These are phyloP conservation scores for Zymoseptoria pseudotritici DNA, from an alignment of 2,329 filamentous ascomycete species.

Conservation along the genomic window DNA sequence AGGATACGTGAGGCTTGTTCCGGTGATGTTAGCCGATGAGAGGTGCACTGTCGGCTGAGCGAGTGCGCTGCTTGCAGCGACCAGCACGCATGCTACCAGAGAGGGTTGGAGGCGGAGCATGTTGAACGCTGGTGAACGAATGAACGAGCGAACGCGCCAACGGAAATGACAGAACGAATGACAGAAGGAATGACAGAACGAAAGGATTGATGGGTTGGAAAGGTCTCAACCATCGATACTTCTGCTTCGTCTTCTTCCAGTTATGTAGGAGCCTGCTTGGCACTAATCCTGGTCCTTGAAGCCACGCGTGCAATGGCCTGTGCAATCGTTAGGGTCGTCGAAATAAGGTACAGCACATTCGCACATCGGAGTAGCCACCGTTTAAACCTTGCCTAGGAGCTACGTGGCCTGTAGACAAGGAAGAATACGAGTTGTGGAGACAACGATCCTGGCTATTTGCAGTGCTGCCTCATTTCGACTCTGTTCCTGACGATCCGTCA, in stretches of 20 bases:
- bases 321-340: neutral
- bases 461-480: neutral
- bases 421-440: neutral
- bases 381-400: too few species aligned
- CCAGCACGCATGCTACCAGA: neutral
- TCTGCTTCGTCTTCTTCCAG: neutral
- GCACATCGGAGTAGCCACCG: too few species aligned
- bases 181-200: too few species aligned
- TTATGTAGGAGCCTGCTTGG: neutral
- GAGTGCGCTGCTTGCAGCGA: too few species aligned
- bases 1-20: neutral
- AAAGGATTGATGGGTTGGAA: neutral
- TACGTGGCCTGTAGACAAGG: too few species aligned
- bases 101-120: neutral
- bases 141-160: neutral
- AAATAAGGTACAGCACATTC: too few species aligned
- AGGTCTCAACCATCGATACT: neutral
- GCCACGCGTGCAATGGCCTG: neutral
- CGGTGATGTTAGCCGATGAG: neutral
- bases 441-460: neutral
- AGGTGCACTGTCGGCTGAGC: neutral
- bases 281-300: neutral
- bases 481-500: neutral
- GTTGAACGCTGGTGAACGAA: neutral
- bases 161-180: neutral